These are phyloP conservation scores for Calonectria leucothoes DNA, from an alignment of 2,329 filamentous ascomycete species.

Conservation along the genomic window DNA sequence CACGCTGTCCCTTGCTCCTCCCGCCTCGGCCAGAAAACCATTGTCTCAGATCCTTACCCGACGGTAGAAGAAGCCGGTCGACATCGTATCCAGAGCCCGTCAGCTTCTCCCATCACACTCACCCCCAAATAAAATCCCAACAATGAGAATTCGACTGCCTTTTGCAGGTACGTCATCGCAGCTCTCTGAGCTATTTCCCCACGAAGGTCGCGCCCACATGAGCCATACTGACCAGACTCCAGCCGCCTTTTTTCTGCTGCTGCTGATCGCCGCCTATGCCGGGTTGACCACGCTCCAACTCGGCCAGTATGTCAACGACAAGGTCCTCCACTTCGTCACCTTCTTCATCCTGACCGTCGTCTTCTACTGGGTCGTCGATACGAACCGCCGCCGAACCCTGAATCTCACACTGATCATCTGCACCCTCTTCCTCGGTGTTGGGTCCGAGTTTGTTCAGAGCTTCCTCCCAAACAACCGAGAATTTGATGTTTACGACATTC, in stretches of 20 bases:
- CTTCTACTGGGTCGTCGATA: slow-evolving; percentile 99
- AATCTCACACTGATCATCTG: slow-evolving; percentile 86
- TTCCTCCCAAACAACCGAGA: slow-evolving; percentile 78
- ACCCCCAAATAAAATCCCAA: slow-evolving; percentile 5
- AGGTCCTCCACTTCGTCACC: slow-evolving; percentile 85
- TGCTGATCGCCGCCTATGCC: slow-evolving; percentile 81
- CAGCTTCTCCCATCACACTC: neutral
- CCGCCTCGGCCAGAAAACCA: neutral
- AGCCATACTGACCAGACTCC: slow-evolving; percentile 18
- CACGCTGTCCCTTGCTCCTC: neutral
- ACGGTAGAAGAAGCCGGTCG: slow-evolving; percentile 1
- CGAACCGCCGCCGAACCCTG: slow-evolving; percentile 83
- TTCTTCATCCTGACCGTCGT: slow-evolving; percentile 89
- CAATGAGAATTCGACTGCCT: slow-evolving; percentile 87
- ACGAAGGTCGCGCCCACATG: neutral
- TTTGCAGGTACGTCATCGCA: slow-evolving; percentile 78
- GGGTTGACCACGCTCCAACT: slow-evolving; percentile 77
- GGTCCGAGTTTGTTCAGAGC: slow-evolving; percentile 81
- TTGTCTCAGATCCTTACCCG: slow-evolving; percentile 1
- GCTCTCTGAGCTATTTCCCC: slow-evolving; percentile 4
- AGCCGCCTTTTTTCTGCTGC: slow-evolving; percentile 78
- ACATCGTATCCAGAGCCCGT: neutral
- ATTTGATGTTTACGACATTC: slow-evolving; percentile 85
- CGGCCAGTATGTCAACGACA: slow-evolving; percentile 79
- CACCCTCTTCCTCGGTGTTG: slow-evolving; percentile 77